Evolutionary conservation across 306 rosid genomes (phyloP), one percentile per base, ranked within the genome.

Genomic region (Argentina anserina): DNA sequence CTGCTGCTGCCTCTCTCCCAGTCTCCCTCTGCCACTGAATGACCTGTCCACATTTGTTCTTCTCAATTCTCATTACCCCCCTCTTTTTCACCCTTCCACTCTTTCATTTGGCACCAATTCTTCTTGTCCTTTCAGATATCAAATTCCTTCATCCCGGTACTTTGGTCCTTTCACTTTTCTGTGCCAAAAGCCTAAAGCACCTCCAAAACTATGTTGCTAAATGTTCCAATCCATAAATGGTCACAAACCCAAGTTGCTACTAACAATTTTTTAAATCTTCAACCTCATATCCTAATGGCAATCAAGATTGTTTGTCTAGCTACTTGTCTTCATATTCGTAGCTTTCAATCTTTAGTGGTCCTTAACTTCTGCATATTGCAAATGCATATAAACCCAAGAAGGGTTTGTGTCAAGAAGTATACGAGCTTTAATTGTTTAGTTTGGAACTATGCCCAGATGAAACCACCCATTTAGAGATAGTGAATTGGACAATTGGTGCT

Each of bases 401-500:
- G 65, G 26, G 49, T 37, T 29, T 53, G 65, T 53, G 34, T 14
- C 37, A 55, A 15, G 74, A 29, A 2, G 65, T 21, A 53, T 37
- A 23, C 15, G 39, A 52, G 39, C 47, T 9, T 39, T 52, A 28
- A 59, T 7, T 21, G 23, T 70, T 34, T 70, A 37, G 36, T 52
- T 39, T 49, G 64, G 52, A 50, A 52, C 37, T 7, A 70, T 34
- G 64, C 49, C 9, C 49, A 34, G 39, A 14, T 61, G 67, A 28
- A 61, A 25, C 43, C 25, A 64, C 69, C 46, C 46, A 10, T 63
- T 36, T 62, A 33, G 2, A 76, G 43, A 82, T 41, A 55, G 59
- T 71, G 70, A 42, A 78, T 45, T 70, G 75, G 59, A 68, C 66
- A 42, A 78, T 45, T 70, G 75, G 82, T 76, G 72, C 67, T 67